Evolutionary conservation across 768 basidiomycete species (phyloP), one percentile per base, ranked within the genome.

Genomic region (Stropharia rugosoannulata): DNA sequence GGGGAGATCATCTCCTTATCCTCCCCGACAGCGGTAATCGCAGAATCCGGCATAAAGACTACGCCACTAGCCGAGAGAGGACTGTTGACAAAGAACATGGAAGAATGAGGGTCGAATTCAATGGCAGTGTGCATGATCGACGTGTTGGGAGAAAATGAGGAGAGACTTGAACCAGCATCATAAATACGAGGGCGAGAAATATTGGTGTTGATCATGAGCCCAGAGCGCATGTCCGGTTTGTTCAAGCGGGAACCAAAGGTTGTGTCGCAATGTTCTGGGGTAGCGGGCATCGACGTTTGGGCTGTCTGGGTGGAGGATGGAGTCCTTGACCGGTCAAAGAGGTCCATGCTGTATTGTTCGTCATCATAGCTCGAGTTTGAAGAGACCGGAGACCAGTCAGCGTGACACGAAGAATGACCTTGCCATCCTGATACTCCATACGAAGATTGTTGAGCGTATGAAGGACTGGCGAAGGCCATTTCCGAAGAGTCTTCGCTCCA

Each of bases 81-180:
- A 37, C 77, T 79, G 51, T 74, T 73, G 51, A 83, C 69, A 61
- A 79, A 84, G 60, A 80, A 84, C 52, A 81, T 79, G 1, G 83
- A 83, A 15, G 80, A 78, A 62, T 82, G 84, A 11, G 79, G 76
- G 51, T 81, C 84, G 53, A 81, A 79, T 68, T 89, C 88, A 46
- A 88, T 81, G 38, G 88, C 88, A 16, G 88, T 90, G 56, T 86
- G 87, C 87, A 90, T 88, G 60, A 78, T 75, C 25, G 86, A 86
- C 32, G 85, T 84, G 15, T 75, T 72, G 37, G 81, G 78, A 12
- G 81, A 81, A 56, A 63, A 75, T 16, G 72, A 72, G 32, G 72
- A 67, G 64, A 76, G 72, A 61, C 73, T 75, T 55, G 71, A 70
- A 59, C 73, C 71, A 58, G 70, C 73, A 60, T 81, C 75, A 66